phyloP scores from a whole-genome alignment of 129 eudicot genomes.

The Tagetes erecta region DNA sequence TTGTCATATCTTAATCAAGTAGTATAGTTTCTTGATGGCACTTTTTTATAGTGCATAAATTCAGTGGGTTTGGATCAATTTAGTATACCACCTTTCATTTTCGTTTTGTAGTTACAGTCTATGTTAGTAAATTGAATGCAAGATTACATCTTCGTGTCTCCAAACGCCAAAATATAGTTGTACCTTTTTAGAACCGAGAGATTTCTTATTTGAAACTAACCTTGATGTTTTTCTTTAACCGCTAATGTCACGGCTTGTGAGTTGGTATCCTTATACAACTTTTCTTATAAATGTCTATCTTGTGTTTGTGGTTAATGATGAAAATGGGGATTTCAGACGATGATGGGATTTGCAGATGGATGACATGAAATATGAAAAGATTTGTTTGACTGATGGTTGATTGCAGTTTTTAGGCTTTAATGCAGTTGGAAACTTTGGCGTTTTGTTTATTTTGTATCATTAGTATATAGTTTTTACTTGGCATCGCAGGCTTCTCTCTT shows the following conservation, averaged over 20 bases:
- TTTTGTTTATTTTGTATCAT: conserved; percentile 9
- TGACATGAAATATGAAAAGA: background rate
- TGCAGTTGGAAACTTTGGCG: background rate
- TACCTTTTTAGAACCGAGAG: conserved; percentile 14
- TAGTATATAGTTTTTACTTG: background rate
- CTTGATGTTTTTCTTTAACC: background rate
- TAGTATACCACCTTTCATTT: background rate
- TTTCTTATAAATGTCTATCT: background rate
- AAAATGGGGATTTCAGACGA: background rate
- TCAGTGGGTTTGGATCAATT: background rate
- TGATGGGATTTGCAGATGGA: background rate
- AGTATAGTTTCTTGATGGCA: background rate
- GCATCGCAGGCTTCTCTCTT: background rate
- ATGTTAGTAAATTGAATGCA: background rate
- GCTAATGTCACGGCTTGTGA: background rate
- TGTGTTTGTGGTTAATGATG: background rate
- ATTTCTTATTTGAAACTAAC: conserved; percentile 12
- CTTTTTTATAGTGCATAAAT: background rate
- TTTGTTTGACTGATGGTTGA: background rate
- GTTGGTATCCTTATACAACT: background rate
- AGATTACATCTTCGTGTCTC: background rate
- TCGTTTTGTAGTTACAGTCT: background rate
- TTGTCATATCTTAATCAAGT: background rate
- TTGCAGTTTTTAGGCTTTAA: conserved; percentile 3
- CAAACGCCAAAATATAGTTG: background rate